Percentiles rank a stretch among this genome's conserved stretches.
Conservation (phyloP, 129 eudicot genomes). For the Flaveria trinervia region DNA sequence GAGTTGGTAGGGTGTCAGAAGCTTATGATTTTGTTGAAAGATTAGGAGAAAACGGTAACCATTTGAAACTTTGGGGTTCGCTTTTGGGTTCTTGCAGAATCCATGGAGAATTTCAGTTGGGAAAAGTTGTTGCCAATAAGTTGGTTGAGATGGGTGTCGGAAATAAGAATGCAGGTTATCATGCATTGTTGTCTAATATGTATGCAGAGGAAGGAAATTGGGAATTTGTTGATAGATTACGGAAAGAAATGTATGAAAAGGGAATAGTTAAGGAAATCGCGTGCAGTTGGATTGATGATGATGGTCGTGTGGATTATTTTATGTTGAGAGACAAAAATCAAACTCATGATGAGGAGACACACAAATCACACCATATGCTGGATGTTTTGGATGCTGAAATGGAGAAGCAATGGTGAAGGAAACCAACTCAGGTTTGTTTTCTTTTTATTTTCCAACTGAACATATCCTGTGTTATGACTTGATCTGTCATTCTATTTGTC, state of each 20-base stretch:
- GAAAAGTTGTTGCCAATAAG: conserved; percentile 65
- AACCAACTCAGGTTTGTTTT: conserved; percentile 11
- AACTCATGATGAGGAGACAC: conserved; percentile 35
- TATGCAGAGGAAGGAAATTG: conserved; percentile 83
- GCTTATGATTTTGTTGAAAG: conserved; percentile 65
- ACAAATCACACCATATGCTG: conserved; percentile 39
- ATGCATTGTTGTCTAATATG: conserved; percentile 69
- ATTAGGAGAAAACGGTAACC: conserved; percentile 64
- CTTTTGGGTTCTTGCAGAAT: conserved; percentile 72
- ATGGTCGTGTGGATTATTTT: conserved; percentile 49
- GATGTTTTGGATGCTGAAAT: conserved; percentile 46
- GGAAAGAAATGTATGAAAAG: conserved; percentile 70
- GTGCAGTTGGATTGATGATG: conserved; percentile 75
- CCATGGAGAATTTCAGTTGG: conserved; percentile 70
- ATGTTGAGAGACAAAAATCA: conserved; percentile 57
- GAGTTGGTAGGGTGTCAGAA: conserved; percentile 83
- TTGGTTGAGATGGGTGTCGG: conserved; percentile 59
- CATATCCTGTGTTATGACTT: conserved; percentile 8
- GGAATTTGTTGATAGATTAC: conserved; percentile 58
- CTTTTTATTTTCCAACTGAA: conserved; percentile 4
- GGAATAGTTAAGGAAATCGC: conserved; percentile 71
- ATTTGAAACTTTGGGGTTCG: conserved; percentile 83
- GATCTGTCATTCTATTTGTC: conserved; percentile 8
- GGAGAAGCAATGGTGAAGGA: conserved; percentile 48
- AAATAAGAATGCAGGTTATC: conserved; percentile 57